These are phyloP conservation scores for Nicotiana rustica DNA, from an alignment of 305 asterid genomes.

Conservation along the genomic window DNA sequence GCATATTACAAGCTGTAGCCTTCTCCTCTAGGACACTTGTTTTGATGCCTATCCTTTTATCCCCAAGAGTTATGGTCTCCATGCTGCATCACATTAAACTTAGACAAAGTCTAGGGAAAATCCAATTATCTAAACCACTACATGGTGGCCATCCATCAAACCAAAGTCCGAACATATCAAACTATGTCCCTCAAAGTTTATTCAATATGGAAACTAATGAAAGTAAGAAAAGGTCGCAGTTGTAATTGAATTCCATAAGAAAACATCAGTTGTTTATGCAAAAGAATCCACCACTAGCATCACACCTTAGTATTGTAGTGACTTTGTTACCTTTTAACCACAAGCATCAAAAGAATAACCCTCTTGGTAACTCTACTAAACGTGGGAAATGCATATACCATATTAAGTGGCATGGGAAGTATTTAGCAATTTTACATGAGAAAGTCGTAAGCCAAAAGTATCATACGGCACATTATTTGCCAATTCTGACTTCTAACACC, in stretches of 20 bases:
- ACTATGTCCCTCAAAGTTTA: constrained; percentile 2
- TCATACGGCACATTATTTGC: not conserved
- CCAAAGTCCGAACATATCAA: not conserved
- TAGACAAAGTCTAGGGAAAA: constrained; percentile 29
- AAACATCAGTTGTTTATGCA: constrained; percentile 7
- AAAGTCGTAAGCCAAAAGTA: not conserved
- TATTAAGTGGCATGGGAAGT: constrained; percentile 1
- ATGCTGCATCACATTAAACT: constrained; percentile 40
- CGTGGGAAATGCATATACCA: constrained; percentile 8
- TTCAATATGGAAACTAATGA: not conserved
- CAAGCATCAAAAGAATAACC: not conserved
- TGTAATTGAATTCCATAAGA: constrained; percentile 24
- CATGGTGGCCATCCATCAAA: not conserved
- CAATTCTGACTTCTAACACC: not conserved
- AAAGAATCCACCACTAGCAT: constrained; percentile 12
- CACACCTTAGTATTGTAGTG: not conserved
- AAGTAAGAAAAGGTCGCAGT: not conserved
- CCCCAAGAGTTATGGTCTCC: constrained; percentile 50
- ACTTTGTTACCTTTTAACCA: not conserved
- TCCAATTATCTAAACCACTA: not conserved
- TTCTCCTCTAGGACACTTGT: constrained; percentile 49
- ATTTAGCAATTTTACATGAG: not conserved
- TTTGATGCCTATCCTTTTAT: constrained; percentile 47
- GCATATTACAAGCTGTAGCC: constrained; percentile 48
- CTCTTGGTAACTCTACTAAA: not conserved